phyloP scores from a whole-genome alignment of 148 eudicot species.

The Heliamphora exappendiculata region DNA sequence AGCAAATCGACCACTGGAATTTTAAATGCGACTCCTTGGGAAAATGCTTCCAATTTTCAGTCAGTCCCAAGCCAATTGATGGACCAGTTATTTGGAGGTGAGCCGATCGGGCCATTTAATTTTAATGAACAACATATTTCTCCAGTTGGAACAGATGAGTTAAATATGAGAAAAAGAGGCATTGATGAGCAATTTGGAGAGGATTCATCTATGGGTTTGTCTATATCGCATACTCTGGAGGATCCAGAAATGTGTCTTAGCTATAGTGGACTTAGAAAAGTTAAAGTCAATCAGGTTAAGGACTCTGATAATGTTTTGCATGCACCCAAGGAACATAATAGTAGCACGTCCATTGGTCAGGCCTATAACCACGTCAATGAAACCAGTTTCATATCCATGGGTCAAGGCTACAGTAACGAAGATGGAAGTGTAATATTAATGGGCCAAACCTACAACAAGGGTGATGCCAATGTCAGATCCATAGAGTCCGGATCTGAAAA shows the following conservation, averaged over 20 bases:
- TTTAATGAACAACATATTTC: conserved; percentile 17
- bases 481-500: conserved; percentile 16
- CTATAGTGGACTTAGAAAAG: conserved; percentile 43
- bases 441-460: conserved; percentile 26
- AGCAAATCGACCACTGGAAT: conserved; percentile 25
- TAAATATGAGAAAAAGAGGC: conserved; percentile 15
- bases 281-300: conserved; percentile 48
- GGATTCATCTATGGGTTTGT: conserved; percentile 34
- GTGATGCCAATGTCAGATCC: conserved; percentile 19
- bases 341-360: conserved; percentile 18
- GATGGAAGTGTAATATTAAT: conserved; percentile 21
- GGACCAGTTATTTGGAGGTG: conserved; percentile 40
- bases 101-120: conserved; percentile 17
- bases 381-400: conserved; percentile 25
- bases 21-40: conserved; percentile 30
- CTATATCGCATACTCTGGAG: conserved; percentile 33
- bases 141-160: conserved; percentile 19
- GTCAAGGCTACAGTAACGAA: conserved; percentile 28
- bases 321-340: conserved; percentile 12
- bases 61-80: conserved; percentile 36
- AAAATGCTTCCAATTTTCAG: conserved; percentile 26
- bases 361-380: conserved; percentile 25
- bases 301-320: conserved; percentile 27
- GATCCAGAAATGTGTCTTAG: conserved; percentile 31
- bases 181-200: conserved; percentile 27